phyloP scores from a whole-genome alignment of 768 basidiomycete genomes.

The Peribolospora kevripleyi region DNA sequence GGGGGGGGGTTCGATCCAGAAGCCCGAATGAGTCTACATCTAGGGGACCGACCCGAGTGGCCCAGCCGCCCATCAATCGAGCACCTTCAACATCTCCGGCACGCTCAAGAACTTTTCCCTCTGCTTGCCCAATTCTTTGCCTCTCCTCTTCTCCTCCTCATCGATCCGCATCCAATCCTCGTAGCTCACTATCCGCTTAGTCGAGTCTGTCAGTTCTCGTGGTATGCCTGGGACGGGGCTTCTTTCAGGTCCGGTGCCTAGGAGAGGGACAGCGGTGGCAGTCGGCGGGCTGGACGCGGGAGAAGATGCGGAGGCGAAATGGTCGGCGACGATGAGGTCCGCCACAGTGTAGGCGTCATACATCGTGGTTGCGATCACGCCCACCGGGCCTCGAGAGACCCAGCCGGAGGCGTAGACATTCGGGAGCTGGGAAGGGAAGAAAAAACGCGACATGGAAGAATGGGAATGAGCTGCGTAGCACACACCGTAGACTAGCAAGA shows the following conservation, averaged over 20 bases:
- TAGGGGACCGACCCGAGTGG: too few species aligned
- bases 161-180: slow-evolving; percentile 52
- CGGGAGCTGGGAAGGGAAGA: slow-evolving; percentile 15
- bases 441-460: slow-evolving; percentile 18
- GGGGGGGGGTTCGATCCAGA: too few species aligned
- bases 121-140: slow-evolving; percentile 22
- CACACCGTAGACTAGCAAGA: slow-evolving; percentile 33
- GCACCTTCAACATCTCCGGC: slow-evolving; percentile 20
- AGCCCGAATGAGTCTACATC: too few species aligned
- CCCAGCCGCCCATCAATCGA: too few species aligned
- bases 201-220: slow-evolving; percentile 23
- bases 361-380: slow-evolving; percentile 83
- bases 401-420: slow-evolving; percentile 81
- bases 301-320: slow-evolving; percentile 13
- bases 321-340: slow-evolving; percentile 42
- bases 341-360: slow-evolving; percentile 65
- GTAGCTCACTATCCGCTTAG: slow-evolving; percentile 32
- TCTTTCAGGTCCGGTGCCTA: slow-evolving; percentile 19
- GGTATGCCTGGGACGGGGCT: slow-evolving; percentile 28
- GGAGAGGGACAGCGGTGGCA: background rate
- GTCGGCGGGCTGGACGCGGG: slow-evolving; percentile 1
- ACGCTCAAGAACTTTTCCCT: slow-evolving; percentile 23
- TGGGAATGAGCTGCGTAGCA: slow-evolving; percentile 7
- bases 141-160: slow-evolving; percentile 41
- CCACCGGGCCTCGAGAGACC: slow-evolving; percentile 73